Conservation (phyloP, 495 filamentous ascomycete species). For the Aspergillus kassunensis region DNA sequence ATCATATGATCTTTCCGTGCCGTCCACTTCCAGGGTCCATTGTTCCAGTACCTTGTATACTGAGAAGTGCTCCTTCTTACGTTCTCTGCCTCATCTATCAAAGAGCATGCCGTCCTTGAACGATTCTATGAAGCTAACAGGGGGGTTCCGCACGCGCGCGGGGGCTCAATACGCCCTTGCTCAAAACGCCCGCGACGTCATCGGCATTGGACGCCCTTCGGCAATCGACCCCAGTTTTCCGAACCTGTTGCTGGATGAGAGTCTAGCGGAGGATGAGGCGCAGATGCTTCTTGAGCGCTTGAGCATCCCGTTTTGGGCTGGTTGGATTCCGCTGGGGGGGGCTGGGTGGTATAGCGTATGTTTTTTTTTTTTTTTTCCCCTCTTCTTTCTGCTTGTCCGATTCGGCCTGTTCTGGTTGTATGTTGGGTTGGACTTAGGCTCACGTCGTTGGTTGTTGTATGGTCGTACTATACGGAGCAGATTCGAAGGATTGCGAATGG, state of each 20-base stretch:
- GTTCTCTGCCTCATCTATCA: not conserved
- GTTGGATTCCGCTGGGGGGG: slow-evolving; percentile 36
- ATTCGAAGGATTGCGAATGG: slow-evolving; percentile 37
- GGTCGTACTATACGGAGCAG: slow-evolving; percentile 40
- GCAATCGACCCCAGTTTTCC: slow-evolving; percentile 47
- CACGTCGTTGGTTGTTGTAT: not conserved
- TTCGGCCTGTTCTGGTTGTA: not conserved
- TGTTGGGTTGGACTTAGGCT: not conserved
- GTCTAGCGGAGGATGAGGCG: slow-evolving; percentile 47
- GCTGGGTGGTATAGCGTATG: slow-evolving; percentile 43
- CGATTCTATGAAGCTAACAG: slow-evolving; percentile 46
- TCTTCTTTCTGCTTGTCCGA: slow-evolving; percentile 4
- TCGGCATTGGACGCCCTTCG: slow-evolving; percentile 55
- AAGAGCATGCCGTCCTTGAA: slow-evolving; percentile 18
- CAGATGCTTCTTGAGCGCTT: slow-evolving; percentile 34
- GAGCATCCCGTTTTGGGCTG: slow-evolving; percentile 27
- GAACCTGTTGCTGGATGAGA: slow-evolving; percentile 48
- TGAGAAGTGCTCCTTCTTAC: not conserved
- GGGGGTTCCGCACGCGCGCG: slow-evolving; percentile 52
- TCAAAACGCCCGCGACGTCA: slow-evolving; percentile 52
- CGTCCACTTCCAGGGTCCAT: too few species aligned
- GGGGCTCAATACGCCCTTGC: slow-evolving; percentile 52
- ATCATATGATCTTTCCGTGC: too few species aligned
- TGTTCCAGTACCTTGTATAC: not conserved
- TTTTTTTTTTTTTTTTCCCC: slow-evolving; percentile 12